Evolutionary conservation across 192 early-diverging fungal species (phyloP).

Genomic region (Mortierella alpina): DNA sequence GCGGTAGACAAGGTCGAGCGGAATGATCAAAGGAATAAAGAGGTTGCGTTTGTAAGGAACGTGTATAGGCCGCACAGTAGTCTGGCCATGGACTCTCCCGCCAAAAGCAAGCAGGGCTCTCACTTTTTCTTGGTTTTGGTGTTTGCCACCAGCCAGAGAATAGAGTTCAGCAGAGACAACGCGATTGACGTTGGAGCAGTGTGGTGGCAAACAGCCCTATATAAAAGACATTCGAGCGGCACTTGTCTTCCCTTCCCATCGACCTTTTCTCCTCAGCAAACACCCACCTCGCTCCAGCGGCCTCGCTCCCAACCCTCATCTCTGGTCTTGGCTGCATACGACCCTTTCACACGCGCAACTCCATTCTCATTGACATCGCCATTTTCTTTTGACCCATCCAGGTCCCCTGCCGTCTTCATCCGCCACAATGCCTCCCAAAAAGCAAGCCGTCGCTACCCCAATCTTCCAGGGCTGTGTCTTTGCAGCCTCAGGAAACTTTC

Average conservation of each 20-base stretch:
- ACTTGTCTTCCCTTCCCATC: not conserved
- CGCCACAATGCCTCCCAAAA: conserved; percentile 40
- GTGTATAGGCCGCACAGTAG: no score
- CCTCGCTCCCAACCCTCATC: not conserved
- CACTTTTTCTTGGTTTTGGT: not conserved
- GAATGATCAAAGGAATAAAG: no score
- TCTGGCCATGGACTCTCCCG: no score
- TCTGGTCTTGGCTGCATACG: not conserved
- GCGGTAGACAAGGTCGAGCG: no score
- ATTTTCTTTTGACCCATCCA: not conserved
- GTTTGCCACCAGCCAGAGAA: no score
- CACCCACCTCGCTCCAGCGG: not conserved
- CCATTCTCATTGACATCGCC: not conserved
- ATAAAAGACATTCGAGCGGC: no score
- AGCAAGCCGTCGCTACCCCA: conserved; percentile 16
- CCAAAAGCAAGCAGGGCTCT: no score
- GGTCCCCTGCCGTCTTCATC: not conserved
- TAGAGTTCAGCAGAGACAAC: no score
- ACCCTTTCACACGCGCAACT: not conserved
- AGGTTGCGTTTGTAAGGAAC: no score
- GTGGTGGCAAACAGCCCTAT: no score
- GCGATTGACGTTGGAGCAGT: no score
- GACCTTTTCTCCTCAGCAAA: conserved; percentile 1
- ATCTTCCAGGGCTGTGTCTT: conserved; percentile 23
- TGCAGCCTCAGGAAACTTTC: conserved; percentile 16